A percentile compares a stretch with the other conserved stretches of the same genome.
Evolutionary conservation across 2,329 filamentous ascomycete genomes (phyloP).

Genomic region (Laburnicola sp.): DNA sequence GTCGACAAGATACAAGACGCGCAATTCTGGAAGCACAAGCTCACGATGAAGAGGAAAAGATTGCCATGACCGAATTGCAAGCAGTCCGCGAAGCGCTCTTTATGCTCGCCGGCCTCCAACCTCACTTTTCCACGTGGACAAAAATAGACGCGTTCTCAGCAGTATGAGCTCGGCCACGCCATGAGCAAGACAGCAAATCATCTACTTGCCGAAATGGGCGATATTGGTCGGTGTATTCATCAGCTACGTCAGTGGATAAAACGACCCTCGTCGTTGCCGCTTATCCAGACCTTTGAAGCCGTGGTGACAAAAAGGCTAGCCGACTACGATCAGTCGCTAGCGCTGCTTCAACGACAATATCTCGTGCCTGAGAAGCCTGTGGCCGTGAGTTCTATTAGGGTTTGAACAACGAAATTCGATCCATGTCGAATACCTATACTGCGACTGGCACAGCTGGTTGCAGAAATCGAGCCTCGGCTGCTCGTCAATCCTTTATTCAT

Average conservation of each 20-base stretch:
- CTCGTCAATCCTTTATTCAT: constrained; percentile 65
- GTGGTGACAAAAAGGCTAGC: constrained; percentile 61
- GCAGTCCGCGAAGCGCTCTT: constrained; percentile 76
- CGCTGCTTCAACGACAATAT: constrained; percentile 63
- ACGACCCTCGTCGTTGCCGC: constrained; percentile 37
- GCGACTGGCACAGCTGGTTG: constrained; percentile 64
- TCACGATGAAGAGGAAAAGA: constrained; percentile 17
- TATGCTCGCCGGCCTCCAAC: constrained; percentile 83
- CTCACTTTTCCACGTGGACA: constrained; percentile 62
- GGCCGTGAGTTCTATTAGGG: constrained; percentile 69
- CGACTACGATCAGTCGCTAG: constrained; percentile 62
- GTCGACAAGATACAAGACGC: constrained; percentile 48
- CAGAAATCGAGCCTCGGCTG: constrained; percentile 54
- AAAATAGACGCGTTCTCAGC: too few species aligned
- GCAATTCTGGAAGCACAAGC: constrained; percentile 53
- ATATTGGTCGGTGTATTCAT: constrained; percentile 54
- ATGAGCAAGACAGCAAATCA: constrained; percentile 39
- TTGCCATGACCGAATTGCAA: constrained; percentile 68
- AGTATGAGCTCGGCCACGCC: constrained; percentile 47
- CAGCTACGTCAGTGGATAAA: constrained; percentile 55
- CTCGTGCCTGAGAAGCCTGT: constrained; percentile 58
- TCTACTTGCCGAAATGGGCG: constrained; percentile 51
- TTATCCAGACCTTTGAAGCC: constrained; percentile 71
- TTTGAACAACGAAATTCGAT: constrained; percentile 61
- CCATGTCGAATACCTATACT: constrained; percentile 59